phyloP scores from a whole-genome alignment of 805 yeast species.

The Metschnikowia lunata region DNA sequence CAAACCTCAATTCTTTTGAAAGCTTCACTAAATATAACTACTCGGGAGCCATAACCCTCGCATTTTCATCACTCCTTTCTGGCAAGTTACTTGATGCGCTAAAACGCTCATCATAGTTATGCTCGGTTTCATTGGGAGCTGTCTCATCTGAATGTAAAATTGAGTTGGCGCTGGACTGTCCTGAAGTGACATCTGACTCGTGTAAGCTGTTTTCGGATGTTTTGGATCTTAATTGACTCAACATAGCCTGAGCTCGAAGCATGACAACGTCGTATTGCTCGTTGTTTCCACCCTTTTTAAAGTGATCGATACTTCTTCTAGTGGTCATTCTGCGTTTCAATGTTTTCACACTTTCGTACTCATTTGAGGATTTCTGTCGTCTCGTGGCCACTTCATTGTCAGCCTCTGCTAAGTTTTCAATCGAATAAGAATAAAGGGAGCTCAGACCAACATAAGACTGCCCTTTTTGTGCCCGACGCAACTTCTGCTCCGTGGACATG shows the following conservation, averaged over 20 bases:
- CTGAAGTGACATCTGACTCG: not conserved
- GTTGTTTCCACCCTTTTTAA: constrained; percentile 1
- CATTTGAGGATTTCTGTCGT: constrained; percentile 6
- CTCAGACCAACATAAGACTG: constrained; percentile 3
- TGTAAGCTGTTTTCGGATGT: not conserved
- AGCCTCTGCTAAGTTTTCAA: constrained; percentile 2
- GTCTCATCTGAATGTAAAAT: too few species aligned
- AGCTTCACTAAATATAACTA: too few species aligned
- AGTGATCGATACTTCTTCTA: constrained; percentile 27
- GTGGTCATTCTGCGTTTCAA: constrained; percentile 37
- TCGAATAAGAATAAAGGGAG: constrained; percentile 3
- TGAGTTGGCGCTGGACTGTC: too few species aligned
- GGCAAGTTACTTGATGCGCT: too few species aligned
- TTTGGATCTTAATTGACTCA: constrained; percentile 27
- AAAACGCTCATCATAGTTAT: too few species aligned
- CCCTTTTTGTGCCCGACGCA: constrained; percentile 4
- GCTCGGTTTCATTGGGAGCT: too few species aligned
- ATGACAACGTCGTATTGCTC: constrained; percentile 19
- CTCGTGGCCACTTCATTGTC: constrained; percentile 2
- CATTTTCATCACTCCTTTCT: too few species aligned
- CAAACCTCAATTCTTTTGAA: too few species aligned
- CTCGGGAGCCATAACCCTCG: too few species aligned
- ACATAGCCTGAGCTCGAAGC: constrained; percentile 40
- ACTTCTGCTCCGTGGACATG: constrained; percentile 1
- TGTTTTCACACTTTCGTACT: constrained; percentile 36